Percentiles rank a stretch among this genome's conserved stretches.
Evolutionary conservation across 768 basidiomycete species (phyloP).

Genomic region (Rhodotorula paludigena): DNA sequence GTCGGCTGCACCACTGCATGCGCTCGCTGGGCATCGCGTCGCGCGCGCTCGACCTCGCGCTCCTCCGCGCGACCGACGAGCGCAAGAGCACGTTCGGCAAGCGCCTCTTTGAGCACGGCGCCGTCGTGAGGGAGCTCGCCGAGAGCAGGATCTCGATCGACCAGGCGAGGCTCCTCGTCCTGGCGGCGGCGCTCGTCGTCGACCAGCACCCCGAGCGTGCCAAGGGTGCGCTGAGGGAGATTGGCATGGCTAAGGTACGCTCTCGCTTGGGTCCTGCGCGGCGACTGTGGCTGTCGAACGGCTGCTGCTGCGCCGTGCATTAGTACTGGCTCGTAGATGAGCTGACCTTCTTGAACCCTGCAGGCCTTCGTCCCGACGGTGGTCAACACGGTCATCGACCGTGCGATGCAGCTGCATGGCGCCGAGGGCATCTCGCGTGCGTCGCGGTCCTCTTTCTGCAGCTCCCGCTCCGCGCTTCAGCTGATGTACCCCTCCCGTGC

Average conservation of each 20-base stretch:
- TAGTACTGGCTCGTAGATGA: too few species aligned
- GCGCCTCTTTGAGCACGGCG: conserved; percentile 82
- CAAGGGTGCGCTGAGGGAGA: conserved; percentile 94
- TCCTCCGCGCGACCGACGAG: conserved; percentile 89
- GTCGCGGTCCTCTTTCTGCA: background rate
- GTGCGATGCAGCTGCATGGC: conserved; percentile 91
- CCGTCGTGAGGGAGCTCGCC: conserved; percentile 81
- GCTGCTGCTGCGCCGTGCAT: too few species aligned
- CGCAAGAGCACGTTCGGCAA: conserved; percentile 89
- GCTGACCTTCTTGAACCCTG: too few species aligned
- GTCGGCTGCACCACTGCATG: conserved; percentile 57
- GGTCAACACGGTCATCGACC: conserved; percentile 82
- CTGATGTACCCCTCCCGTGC: background rate
- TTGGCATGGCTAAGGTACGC: conserved; percentile 87
- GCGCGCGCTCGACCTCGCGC: conserved; percentile 75
- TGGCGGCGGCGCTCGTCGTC: conserved; percentile 68
- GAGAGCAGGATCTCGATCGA: conserved; percentile 91
- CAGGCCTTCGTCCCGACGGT: conserved; percentile 91
- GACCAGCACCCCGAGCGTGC: conserved; percentile 86
- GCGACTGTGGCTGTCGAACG: too few species aligned
- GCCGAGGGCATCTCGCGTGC: conserved; percentile 70
- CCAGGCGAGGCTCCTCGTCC: conserved; percentile 73
- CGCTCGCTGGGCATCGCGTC: conserved; percentile 86
- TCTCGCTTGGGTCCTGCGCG: too few species aligned
- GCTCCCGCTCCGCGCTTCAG: too few species aligned